Base-by-base conservation (phyloP, 1,139 yeast species). In the Wickerhamomyces sp. region DNA sequence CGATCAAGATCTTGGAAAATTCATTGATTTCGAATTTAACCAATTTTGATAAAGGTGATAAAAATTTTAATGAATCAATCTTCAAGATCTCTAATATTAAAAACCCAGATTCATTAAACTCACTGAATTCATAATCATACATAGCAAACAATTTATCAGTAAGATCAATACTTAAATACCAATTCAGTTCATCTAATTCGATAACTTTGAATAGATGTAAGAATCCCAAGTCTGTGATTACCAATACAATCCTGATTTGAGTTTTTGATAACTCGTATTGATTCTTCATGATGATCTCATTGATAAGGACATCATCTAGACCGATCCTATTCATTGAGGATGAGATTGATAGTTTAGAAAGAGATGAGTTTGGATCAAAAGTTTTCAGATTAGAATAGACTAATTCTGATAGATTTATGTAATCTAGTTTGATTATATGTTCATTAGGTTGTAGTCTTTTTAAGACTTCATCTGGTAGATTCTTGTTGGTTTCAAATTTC, bases 121-220 rank as follows among this genome's bases (percentile, higher is more conserved):
- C 84, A 52, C 77, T 76, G 61, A 84, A 84, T 58, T 84, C 93
- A 62, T 82, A 84, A 62, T 84, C 91, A 60, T 84, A 84, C 82
- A 84, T 79, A 62, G 86, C 85, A 49, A 84, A 79, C 54, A 79
- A 81, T 60, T 55, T 80, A 74, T 67, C 82, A 49, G 74, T 79
- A 65, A 58, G 75, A 44, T 81, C 76, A 11, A 80, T 71, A 27
- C 78, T 79, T 11, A 78, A 67, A 1, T 43, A 74, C 64, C 30
- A 71, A 74, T 4, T 75, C 69, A 67, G 51, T 42, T 62, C 66
- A 46, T 59, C 44, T 30, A 44, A 34, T 27, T 37, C 41, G 29
- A 42, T 45, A 32, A 42, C 45, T 27, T 50, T 46, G 33, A 52
- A 68, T 44, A 62, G 63, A 45, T 61, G 65, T 39, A 62, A 55